A percentile compares a stretch with the other conserved stretches of the same genome.
These are phyloP conservation scores for Pyrenophora seminiperda DNA, from an alignment of 2,329 filamentous ascomycete genomes.

Conservation along the genomic window DNA sequence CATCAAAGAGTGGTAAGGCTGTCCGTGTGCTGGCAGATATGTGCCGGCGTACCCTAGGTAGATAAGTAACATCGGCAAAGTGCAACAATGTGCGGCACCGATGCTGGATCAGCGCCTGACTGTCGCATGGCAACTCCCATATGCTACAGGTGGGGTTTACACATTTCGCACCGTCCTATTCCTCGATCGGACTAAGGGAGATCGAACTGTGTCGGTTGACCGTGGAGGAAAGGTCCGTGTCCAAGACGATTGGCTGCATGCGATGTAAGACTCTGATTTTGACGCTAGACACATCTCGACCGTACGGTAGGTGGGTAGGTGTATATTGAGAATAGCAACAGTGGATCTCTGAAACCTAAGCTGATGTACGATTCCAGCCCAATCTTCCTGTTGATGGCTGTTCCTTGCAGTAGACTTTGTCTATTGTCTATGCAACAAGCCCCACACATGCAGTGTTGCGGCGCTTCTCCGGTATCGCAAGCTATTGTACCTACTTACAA, in stretches of 20 bases:
- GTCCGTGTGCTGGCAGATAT: slow-evolving; percentile 2
- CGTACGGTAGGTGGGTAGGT: background rate
- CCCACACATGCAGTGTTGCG: background rate
- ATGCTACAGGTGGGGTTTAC: background rate
- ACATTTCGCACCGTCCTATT: slow-evolving; percentile 2
- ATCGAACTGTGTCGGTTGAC: slow-evolving; percentile 3
- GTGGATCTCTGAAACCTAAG: background rate
- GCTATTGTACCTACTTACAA: too few relatives aligned
- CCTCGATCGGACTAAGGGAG: slow-evolving; percentile 8
- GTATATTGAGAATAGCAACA: background rate
- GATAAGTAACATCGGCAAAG: background rate
- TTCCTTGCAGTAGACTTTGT: background rate
- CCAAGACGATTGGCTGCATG: slow-evolving; percentile 3
- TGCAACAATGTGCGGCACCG: background rate
- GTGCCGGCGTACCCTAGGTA: slow-evolving; percentile 1
- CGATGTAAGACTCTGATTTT: slow-evolving; percentile 6
- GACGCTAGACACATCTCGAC: slow-evolving; percentile 14
- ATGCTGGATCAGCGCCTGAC: background rate
- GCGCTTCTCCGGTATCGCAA: background rate
- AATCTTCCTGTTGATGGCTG: background rate
- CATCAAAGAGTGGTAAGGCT: background rate
- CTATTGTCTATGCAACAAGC: background rate
- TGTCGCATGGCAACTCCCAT: slow-evolving; percentile 4
- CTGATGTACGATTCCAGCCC: background rate
- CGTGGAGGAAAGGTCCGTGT: slow-evolving; percentile 2